Evolutionary conservation across 202 grass and related monocot genomes (phyloP).

Genomic region (Schoenoplectus tabernaemontani): DNA sequence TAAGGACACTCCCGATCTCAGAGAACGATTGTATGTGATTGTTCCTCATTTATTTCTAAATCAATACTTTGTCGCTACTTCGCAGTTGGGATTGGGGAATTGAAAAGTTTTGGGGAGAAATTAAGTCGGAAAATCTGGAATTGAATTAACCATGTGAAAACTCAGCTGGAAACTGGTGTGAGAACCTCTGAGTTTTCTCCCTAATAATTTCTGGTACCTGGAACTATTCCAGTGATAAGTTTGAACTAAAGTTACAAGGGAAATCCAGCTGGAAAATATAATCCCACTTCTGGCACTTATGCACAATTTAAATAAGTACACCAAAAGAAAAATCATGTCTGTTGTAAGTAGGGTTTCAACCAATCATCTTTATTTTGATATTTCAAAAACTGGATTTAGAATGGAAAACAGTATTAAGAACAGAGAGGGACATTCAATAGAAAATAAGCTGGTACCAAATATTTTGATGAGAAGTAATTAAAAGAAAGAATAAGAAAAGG

Average conservation of each 20-base stretch:
- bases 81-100: neutral
- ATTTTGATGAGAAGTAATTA: neutral
- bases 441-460: neutral
- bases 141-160: neutral
- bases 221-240: neutral
- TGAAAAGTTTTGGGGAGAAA: neutral
- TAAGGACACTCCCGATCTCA: constrained; percentile 90
- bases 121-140: neutral
- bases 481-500: neutral
- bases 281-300: neutral
- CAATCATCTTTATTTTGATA: neutral
- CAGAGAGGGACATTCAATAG: neutral
- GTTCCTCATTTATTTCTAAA: neutral
- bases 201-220: neutral
- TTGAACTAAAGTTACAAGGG: neutral
- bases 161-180: neutral
- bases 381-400: neutral
- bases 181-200: neutral
- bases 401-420: neutral
- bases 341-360: neutral
- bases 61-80: neutral
- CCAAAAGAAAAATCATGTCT: neutral
- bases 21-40: constrained; percentile 63
- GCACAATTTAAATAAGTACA: neutral
- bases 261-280: neutral